phyloP scores from a whole-genome alignment of 805 yeast genomes.

The Metschnikowia colocasiae region DNA sequence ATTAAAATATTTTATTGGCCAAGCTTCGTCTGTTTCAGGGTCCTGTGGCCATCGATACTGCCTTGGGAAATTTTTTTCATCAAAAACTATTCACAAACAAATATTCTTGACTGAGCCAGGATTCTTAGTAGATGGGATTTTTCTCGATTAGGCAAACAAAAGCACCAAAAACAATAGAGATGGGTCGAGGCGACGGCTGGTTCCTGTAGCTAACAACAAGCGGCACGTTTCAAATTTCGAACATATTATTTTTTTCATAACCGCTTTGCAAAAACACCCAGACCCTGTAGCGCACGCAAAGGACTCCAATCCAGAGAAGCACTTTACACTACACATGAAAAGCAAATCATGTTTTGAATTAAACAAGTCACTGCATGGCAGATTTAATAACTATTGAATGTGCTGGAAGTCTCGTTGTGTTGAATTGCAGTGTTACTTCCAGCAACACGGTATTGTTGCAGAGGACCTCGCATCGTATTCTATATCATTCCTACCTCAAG shows the following conservation, averaged over 20 bases:
- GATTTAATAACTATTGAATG: neutral
- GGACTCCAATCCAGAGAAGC: too few species aligned
- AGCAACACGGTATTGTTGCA: neutral
- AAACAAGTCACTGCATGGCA: neutral
- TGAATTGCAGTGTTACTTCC: neutral
- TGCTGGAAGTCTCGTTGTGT: neutral
- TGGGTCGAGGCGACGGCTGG: neutral
- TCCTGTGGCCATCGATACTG: neutral
- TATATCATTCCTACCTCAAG: conserved; percentile 5
- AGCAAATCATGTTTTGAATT: neutral
- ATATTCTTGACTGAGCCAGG: too few species aligned
- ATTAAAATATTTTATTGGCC: neutral
- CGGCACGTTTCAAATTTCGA: neutral
- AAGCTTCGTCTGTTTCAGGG: neutral
- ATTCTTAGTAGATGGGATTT: neutral
- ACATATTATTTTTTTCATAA: neutral
- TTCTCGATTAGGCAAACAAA: neutral
- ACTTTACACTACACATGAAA: neutral
- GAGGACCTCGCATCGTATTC: conserved; percentile 5
- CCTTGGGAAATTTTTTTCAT: too few species aligned
- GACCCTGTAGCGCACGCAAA: neutral
- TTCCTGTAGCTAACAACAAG: neutral
- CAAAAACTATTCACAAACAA: too few species aligned
- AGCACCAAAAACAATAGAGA: neutral
- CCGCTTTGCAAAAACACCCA: neutral